A percentile compares a stretch with the other conserved stretches of the same genome.
phyloP scores from a whole-genome alignment of 2,329 filamentous ascomycete genomes.

The Chrysosporium keratinophilum region DNA sequence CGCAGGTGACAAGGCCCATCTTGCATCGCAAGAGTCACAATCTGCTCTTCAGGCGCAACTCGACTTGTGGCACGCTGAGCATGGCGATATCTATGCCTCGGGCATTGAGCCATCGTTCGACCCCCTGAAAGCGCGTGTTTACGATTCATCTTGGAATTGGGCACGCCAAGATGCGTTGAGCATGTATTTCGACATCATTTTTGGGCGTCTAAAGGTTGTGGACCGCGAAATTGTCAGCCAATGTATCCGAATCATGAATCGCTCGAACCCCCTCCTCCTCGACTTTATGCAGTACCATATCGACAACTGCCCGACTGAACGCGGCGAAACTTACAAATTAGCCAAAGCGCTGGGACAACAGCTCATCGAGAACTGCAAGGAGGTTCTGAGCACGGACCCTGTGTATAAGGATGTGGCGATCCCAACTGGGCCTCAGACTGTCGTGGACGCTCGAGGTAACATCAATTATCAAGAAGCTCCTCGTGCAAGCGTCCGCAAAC shows the following conservation, averaged over 20 bases:
- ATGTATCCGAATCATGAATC: constrained; percentile 98
- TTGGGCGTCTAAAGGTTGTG: constrained; percentile 81
- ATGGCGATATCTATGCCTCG: constrained; percentile 89
- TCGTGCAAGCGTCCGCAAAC: constrained; percentile 79
- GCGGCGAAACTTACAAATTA: constrained; percentile 95
- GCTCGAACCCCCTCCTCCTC: constrained; percentile 85
- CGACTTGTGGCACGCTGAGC: constrained; percentile 88
- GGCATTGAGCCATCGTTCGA: constrained; percentile 94
- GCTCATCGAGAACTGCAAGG: constrained; percentile 95
- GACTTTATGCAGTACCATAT: constrained; percentile 99
- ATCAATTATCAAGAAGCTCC: constrained; percentile 84
- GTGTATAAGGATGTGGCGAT: constrained; percentile 93
- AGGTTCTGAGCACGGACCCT: constrained; percentile 71
- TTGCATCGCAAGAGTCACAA: constrained; percentile 74
- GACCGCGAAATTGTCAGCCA: constrained; percentile 97
- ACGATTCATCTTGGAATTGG: constrained; percentile 99
- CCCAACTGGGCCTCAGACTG: constrained; percentile 84
- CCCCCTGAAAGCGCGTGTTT: constrained; percentile 83
- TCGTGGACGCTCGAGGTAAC: constrained; percentile 84
- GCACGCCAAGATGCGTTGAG: constrained; percentile 89
- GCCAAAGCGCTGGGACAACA: constrained; percentile 88
- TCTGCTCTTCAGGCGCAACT: constrained; percentile 83
- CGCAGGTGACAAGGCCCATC: constrained; percentile 87
- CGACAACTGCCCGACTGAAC: constrained; percentile 92
- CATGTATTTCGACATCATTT: constrained; percentile 99